Conservation (phyloP, 768 basidiomycete species). For the Tylopilus intermedius region DNA sequence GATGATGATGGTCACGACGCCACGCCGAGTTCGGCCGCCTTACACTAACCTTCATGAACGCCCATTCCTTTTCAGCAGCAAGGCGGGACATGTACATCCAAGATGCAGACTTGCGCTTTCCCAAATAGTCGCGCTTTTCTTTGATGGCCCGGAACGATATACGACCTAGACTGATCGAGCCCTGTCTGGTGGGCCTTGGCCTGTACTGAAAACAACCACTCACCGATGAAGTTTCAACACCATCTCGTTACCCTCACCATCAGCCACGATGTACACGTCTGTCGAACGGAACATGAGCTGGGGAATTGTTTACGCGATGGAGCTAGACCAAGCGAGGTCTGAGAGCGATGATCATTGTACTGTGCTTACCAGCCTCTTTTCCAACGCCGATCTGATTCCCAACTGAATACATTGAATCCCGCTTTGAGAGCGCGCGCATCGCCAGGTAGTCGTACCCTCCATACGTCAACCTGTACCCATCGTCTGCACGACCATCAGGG, state of each 20-base stretch:
- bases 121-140: conserved; percentile 91
- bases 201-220: background rate
- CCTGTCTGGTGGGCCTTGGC: conserved; percentile 2
- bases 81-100: conserved; percentile 99
- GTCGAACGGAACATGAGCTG: conserved; percentile 6
- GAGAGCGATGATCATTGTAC: background rate
- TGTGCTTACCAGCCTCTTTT: conserved; percentile 81
- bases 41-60: conserved; percentile 86
- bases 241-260: conserved; percentile 78
- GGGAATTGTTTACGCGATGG: background rate
- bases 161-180: conserved; percentile 72
- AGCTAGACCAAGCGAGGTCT: background rate
- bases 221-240: conserved; percentile 93
- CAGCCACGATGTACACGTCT: conserved; percentile 88
- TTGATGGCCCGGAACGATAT: conserved; percentile 97
- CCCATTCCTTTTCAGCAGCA: conserved; percentile 96
- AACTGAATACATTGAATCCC: conserved; percentile 84
- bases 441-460: conserved; percentile 98
- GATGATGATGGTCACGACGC: background rate
- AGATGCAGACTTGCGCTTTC: conserved; percentile 90
- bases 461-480: conserved; percentile 95
- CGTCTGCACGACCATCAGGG: conserved; percentile 52
- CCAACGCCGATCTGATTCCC: conserved; percentile 98
- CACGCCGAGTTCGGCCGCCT: background rate
- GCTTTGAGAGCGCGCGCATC: conserved; percentile 86